Evolutionary conservation across 164 flowering plant genomes (phyloP).

Genomic region (Stephania japonica): DNA sequence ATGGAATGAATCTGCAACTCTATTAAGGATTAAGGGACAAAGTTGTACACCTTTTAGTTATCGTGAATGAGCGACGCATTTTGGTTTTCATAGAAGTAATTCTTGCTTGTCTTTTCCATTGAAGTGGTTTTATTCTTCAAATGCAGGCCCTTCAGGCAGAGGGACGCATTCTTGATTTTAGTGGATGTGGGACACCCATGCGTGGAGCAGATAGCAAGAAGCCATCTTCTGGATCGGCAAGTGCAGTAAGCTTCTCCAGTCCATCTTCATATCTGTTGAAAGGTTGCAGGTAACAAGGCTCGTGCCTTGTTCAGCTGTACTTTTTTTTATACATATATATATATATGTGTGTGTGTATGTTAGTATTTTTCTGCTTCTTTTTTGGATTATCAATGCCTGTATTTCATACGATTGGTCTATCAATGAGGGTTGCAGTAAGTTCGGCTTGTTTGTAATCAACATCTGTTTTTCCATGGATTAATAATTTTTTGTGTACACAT

Average conservation of each 20-base stretch:
- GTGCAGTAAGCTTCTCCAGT: slow-evolving; percentile 35
- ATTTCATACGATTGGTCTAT: slow-evolving; percentile 6
- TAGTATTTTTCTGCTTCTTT: slow-evolving; percentile 4
- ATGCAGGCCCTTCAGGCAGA: slow-evolving; percentile 47
- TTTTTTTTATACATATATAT: slow-evolving; percentile 10
- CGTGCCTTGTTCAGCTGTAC: slow-evolving; percentile 8
- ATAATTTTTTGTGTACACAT: background rate
- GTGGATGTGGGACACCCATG: slow-evolving; percentile 77
- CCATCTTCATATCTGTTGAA: slow-evolving; percentile 75
- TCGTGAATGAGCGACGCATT: background rate
- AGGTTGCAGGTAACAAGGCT: slow-evolving; percentile 51
- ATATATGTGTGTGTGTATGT: slow-evolving; percentile 6
- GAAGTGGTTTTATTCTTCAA: background rate
- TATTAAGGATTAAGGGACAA: background rate
- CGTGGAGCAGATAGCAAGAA: slow-evolving; percentile 37
- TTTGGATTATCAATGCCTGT: slow-evolving; percentile 2
- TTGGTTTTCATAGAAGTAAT: background rate
- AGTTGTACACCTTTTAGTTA: background rate
- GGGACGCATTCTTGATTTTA: slow-evolving; percentile 83
- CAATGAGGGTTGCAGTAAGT: slow-evolving; percentile 5
- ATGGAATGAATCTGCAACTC: background rate
- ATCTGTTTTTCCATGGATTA: background rate
- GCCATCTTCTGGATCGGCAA: slow-evolving; percentile 13
- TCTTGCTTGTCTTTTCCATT: background rate
- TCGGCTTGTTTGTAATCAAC: background rate